Conservation (phyloP, 1,139 yeast species). For the Yamadazyma triangularis region DNA sequence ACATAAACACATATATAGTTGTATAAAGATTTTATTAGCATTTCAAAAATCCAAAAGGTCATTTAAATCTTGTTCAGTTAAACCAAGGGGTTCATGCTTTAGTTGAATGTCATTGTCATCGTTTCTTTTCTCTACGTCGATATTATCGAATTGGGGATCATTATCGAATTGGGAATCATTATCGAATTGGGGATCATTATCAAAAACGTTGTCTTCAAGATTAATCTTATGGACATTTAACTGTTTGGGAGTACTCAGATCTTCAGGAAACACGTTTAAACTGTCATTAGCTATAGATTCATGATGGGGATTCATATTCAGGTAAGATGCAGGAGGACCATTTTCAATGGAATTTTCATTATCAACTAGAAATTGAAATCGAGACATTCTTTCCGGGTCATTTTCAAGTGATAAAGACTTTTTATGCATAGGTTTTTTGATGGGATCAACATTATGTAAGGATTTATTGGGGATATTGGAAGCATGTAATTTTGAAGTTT, state of each 20-base stretch:
- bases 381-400: constrained; percentile 8
- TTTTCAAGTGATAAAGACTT: constrained; percentile 8
- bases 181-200: too few species aligned
- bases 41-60: constrained; percentile 30
- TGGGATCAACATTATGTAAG: constrained; percentile 31
- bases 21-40: too few species aligned
- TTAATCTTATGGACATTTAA: constrained; percentile 6
- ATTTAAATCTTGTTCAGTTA: constrained; percentile 30
- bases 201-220: constrained; percentile 4
- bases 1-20: too few species aligned
- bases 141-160: neutral
- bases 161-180: neutral
- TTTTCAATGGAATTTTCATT: constrained; percentile 37
- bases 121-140: constrained; percentile 2
- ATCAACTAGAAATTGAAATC: constrained; percentile 18
- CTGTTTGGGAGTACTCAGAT: neutral
- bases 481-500: constrained; percentile 20
- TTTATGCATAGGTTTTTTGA: constrained; percentile 15
- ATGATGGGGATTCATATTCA: too few species aligned
- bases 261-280: neutral
- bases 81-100: constrained; percentile 32
- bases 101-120: constrained; percentile 6
- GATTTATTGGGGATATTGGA: constrained; percentile 7
- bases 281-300: neutral
- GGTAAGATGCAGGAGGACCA: constrained; percentile 18